Evolutionary conservation across 768 basidiomycete species (phyloP), one percentile per base, ranked within the genome.

Genomic region (Agaricus bisporus): DNA sequence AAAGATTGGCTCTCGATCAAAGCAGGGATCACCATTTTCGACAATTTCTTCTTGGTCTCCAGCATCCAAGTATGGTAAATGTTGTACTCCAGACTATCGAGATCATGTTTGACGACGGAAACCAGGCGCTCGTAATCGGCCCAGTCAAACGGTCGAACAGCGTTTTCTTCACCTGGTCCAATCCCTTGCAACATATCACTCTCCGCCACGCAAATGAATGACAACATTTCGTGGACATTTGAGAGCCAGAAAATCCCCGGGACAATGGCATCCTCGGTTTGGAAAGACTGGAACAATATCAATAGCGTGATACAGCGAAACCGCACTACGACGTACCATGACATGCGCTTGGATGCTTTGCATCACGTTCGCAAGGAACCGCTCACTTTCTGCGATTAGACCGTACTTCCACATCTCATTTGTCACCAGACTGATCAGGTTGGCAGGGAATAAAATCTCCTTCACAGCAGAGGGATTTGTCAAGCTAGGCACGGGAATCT

Each of bases 341-440:
- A 98, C 94, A 71, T 98, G 93, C 22, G 86, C 79, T 73, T 99
- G 97, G 55, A 99, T 88, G 2, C 87, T 89, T 68, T 98, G 95
- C 95, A 98, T 98, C 52, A 98, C 91, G 66, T 95, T 98, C 35
- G 97, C 97, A 54, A 99, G 75, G 81, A 99, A 98, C 45, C 95
- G 80, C 69, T 98, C 97, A 72, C 93, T 95, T 70, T 99, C 97
- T 14, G 85, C 79, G 60, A 98, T 98, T 59, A 99, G 82, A 46
- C 95, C 93, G 63, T 95, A 94, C 70, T 97, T 98, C 97, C 97
- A 98, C 97, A 99, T 99, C 70, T 98, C 97, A 68, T 99, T 99
- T n/a, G 94, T 95, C 59, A 97, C 86, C 44, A 98, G 74, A 65
- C 90, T 92, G 70, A 99, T 98, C 56, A 99, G 81, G 68, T 98